Percentiles rank a stretch among this genome's conserved stretches.
These are phyloP conservation scores for Daldinia childiae DNA, from an alignment of 495 filamentous ascomycete species.

Conservation along the genomic window DNA sequence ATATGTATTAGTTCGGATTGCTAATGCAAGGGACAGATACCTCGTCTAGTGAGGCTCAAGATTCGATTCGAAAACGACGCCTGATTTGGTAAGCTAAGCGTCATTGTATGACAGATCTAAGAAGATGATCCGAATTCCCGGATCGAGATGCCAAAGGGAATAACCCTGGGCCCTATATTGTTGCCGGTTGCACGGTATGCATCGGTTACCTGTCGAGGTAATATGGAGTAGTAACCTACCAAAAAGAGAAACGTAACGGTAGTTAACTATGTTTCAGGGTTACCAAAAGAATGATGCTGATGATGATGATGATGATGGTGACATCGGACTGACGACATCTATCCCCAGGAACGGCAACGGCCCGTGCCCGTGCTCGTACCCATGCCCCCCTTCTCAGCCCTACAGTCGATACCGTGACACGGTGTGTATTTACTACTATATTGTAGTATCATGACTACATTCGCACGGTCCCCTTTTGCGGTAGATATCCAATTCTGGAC, in stretches of 20 bases:
- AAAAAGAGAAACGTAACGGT: not conserved
- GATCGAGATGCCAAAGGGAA: not conserved
- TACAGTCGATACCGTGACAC: not conserved
- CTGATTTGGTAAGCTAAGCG: not conserved
- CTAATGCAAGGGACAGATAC: slow-evolving; percentile 13
- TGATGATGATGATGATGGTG: slow-evolving; percentile 6
- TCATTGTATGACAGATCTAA: not conserved
- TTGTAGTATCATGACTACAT: slow-evolving; percentile 13
- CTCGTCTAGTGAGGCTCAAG: slow-evolving; percentile 7
- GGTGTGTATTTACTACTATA: no score
- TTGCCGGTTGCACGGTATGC: not conserved
- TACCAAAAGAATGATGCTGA: not conserved
- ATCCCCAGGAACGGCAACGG: not conserved
- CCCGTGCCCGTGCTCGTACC: not conserved
- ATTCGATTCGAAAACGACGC: not conserved
- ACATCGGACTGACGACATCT: slow-evolving; percentile 30
- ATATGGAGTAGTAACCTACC: not conserved
- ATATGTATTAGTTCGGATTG: not conserved
- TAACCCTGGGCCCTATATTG: not conserved
- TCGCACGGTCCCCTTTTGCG: not conserved
- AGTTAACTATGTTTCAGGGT: slow-evolving; percentile 19
- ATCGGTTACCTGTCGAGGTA: not conserved
- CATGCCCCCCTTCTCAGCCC: slow-evolving; percentile 16
- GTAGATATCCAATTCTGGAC: no score
- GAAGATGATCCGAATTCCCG: not conserved